A percentile compares a stretch with the other conserved stretches of the same genome.
phyloP scores from a whole-genome alignment of 1,284 basidiomycete genomes.

The Exsudoporus floridanus region DNA sequence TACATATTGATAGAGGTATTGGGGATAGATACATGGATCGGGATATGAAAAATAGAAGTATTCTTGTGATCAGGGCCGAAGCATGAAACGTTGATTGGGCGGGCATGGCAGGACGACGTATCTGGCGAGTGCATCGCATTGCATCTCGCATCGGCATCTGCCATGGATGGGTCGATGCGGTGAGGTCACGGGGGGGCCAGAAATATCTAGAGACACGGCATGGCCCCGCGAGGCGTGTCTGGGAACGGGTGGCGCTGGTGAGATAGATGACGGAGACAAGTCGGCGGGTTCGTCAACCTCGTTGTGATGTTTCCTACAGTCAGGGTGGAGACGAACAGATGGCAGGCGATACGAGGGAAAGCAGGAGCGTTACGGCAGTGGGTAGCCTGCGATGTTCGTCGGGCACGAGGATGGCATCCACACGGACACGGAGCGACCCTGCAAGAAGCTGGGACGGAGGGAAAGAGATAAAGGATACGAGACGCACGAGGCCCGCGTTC shows the following conservation, averaged over 20 bases:
- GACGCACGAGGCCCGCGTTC: not conserved
- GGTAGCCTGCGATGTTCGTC: constrained; percentile 3
- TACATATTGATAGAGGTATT: too few relatives aligned
- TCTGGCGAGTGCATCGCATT: not conserved
- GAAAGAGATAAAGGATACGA: constrained; percentile 3
- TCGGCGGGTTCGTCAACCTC: not conserved
- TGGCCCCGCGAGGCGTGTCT: constrained; percentile 7
- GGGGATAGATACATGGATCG: not conserved
- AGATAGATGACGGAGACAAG: constrained; percentile 5
- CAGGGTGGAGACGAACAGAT: constrained; percentile 3
- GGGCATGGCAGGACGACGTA: not conserved
- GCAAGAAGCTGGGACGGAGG: constrained; percentile 7
- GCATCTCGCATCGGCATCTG: not conserved
- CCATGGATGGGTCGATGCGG: not conserved
- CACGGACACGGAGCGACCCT: not conserved
- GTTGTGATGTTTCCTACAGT: constrained; percentile 8
- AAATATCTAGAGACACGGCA: not conserved
- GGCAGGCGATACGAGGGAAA: not conserved
- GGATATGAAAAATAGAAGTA: constrained; percentile 1
- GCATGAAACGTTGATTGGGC: not conserved
- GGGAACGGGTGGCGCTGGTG: constrained; percentile 2
- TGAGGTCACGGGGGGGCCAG: not conserved
- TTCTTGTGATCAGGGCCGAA: not conserved
- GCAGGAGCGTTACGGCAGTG: not conserved
- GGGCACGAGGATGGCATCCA: constrained; percentile 10